phyloP scores from a whole-genome alignment of 2,329 filamentous ascomycete species.

The Alternaria tenuissima region DNA sequence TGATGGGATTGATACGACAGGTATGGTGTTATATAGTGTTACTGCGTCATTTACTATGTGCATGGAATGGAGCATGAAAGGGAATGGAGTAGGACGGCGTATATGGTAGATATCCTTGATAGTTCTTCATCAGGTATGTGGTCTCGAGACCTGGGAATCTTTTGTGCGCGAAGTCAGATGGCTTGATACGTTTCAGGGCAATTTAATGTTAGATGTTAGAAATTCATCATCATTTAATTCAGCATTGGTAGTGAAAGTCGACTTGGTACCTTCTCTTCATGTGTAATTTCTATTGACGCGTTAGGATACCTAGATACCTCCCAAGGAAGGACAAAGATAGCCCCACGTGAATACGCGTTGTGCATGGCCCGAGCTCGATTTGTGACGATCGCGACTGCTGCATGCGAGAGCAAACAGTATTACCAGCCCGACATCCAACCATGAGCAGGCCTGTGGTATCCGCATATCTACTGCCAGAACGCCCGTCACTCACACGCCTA shows the following conservation, averaged over 20 bases:
- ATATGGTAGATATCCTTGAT: constrained; percentile 25
- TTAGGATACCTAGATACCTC: not conserved
- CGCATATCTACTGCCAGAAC: not conserved
- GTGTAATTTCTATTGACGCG: not conserved
- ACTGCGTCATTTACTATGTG: constrained; percentile 11
- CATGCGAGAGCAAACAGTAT: constrained; percentile 4
- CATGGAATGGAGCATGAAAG: constrained; percentile 12
- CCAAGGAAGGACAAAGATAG: not conserved
- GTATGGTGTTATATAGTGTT: constrained; percentile 10
- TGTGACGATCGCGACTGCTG: constrained; percentile 15
- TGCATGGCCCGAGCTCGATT: constrained; percentile 17
- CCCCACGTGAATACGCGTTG: constrained; percentile 29
- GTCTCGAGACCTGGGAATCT: constrained; percentile 2
- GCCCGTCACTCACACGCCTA: not conserved
- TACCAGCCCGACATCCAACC: constrained; percentile 1
- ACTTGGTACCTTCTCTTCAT: not conserved
- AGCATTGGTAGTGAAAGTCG: not conserved
- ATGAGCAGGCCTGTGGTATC: not conserved
- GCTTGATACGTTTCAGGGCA: not conserved
- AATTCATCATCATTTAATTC: not conserved
- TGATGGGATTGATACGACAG: constrained; percentile 7
- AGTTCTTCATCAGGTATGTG: constrained; percentile 13
- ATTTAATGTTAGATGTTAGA: constrained; percentile 14
- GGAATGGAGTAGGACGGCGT: constrained; percentile 21
- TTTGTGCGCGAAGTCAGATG: not conserved